phyloP scores from a whole-genome alignment of 179 eudicot species.

The Silene noctiflora region DNA sequence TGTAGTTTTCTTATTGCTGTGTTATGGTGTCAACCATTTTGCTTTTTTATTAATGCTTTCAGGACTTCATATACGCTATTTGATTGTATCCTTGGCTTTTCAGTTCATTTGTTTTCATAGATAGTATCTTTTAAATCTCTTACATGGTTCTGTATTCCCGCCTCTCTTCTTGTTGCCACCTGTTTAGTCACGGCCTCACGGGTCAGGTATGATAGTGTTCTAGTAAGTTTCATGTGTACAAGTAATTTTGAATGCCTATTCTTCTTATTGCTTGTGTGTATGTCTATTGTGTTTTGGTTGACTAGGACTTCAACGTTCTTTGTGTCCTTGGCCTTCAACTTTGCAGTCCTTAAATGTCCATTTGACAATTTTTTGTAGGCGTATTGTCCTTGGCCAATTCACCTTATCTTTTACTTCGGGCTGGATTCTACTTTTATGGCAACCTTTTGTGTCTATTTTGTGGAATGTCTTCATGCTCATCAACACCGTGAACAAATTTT shows the following conservation, averaged over 20 bases:
- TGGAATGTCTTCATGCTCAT: not conserved
- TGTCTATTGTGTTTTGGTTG: not conserved
- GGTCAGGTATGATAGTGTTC: not conserved
- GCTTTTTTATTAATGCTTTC: constrained; percentile 1
- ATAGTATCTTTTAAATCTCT: not conserved
- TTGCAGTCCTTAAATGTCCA: not conserved
- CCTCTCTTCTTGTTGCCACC: not conserved
- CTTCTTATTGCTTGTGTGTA: not conserved
- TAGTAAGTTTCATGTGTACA: not conserved
- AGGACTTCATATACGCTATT: not conserved
- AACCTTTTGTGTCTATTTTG: not conserved
- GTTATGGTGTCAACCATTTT: constrained; percentile 6
- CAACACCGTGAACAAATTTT: not conserved
- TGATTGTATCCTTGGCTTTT: not conserved
- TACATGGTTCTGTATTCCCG: not conserved
- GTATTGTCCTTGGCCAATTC: not conserved
- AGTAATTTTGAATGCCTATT: not conserved
- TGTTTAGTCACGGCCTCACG: not conserved
- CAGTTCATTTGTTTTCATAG: not conserved
- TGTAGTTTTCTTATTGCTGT: not conserved
- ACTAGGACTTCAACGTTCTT: not conserved
- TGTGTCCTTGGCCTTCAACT: not conserved
- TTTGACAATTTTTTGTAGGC: not conserved
- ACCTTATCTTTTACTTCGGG: not conserved
- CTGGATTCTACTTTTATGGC: not conserved